Evolutionary conservation across 345 rosid genomes (phyloP).

Genomic region (Eucalyptus cloeziana): DNA sequence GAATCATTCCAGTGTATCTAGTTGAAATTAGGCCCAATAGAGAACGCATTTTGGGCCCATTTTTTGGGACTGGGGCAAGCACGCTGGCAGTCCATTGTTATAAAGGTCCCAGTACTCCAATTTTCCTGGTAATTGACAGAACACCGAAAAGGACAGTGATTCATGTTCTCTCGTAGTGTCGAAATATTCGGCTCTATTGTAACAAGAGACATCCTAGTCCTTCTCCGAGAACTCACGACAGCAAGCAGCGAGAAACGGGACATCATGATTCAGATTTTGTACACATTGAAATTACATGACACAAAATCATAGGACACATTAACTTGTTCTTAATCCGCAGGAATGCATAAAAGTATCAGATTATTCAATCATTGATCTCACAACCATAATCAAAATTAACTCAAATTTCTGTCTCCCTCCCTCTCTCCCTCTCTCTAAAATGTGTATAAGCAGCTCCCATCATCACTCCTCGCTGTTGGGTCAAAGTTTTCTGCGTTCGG

Average conservation of each 20-base stretch:
- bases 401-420: background rate
- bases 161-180: background rate
- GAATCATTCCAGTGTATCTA: background rate
- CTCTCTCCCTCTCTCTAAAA: constrained; percentile 1
- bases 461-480: constrained; percentile 93
- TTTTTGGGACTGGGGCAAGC: background rate
- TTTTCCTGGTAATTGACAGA: background rate
- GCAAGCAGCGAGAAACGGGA: background rate
- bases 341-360: background rate
- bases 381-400: background rate
- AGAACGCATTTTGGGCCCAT: background rate
- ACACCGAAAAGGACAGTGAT: background rate
- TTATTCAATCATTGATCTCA: background rate
- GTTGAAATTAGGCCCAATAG: background rate
- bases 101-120: background rate
- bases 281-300: background rate
- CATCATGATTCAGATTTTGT: background rate
- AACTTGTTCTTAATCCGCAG: background rate
- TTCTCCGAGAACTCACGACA: background rate
- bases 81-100: background rate
- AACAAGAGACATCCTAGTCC: background rate
- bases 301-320: background rate
- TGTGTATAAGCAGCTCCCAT: constrained; percentile 67
- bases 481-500: constrained; percentile 56
- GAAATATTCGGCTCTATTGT: background rate